Percentiles rank a stretch among this genome's conserved stretches.
Evolutionary conservation across 2,329 filamentous ascomycete species (phyloP).

Genomic region (Neofusicoccum ribis): DNA sequence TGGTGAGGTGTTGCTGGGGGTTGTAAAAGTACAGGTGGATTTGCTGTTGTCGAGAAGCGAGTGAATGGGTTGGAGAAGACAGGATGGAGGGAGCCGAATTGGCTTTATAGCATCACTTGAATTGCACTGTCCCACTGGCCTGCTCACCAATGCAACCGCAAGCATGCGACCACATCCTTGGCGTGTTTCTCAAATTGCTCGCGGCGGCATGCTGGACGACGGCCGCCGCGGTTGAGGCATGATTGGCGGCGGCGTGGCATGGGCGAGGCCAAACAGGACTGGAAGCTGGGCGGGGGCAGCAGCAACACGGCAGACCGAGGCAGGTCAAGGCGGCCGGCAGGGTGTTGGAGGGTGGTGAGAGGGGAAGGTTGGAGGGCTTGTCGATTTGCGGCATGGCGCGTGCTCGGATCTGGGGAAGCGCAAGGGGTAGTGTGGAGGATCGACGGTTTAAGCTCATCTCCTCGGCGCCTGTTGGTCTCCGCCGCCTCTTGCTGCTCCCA

Average conservation of each 20-base stretch:
- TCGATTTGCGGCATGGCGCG: not conserved
- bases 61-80: not conserved
- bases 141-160: not conserved
- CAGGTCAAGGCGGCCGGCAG: not conserved
- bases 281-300: not conserved
- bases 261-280: not conserved
- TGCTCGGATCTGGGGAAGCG: constrained; percentile 11
- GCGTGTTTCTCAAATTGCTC: not conserved
- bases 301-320: constrained; percentile 4
- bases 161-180: not conserved
- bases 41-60: not conserved
- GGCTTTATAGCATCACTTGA: not conserved
- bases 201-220: not conserved
- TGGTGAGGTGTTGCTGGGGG: no score
- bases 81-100: not conserved
- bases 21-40: not conserved
- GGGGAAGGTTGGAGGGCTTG: constrained; percentile 7
- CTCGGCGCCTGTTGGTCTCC: not conserved
- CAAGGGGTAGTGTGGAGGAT: constrained; percentile 19
- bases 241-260: not conserved
- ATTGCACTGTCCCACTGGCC: not conserved
- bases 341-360: not conserved
- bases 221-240: not conserved
- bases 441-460: constrained; percentile 15
- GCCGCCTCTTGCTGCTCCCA: not conserved